Conservation (phyloP, 805 yeast species). For the Trichomonascus vanleenenianus region DNA sequence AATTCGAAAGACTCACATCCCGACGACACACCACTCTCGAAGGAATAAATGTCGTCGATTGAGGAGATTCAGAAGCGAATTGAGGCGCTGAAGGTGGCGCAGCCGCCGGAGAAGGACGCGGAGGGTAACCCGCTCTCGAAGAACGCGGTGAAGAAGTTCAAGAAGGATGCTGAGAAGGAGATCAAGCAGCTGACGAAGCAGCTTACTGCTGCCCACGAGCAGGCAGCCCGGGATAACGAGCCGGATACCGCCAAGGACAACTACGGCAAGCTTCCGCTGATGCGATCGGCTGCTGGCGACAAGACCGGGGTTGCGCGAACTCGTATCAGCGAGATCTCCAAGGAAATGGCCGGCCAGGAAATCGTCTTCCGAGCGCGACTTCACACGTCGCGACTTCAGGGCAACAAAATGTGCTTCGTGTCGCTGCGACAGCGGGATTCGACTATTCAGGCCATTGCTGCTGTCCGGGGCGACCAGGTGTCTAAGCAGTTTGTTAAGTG, state of each 20-base stretch:
- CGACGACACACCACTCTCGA: background rate
- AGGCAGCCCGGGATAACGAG: constrained; percentile 70
- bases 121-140: constrained; percentile 87
- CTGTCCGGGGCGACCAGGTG: constrained; percentile 58
- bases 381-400: constrained; percentile 90
- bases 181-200: constrained; percentile 90
- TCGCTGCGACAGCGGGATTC: constrained; percentile 86
- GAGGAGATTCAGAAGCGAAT: constrained; percentile 14
- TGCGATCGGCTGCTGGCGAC: constrained; percentile 51
- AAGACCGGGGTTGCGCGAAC: constrained; percentile 63
- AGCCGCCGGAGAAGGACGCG: constrained; percentile 34
- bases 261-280: constrained; percentile 85
- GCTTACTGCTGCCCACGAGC: constrained; percentile 76
- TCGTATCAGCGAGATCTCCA: constrained; percentile 43
- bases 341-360: constrained; percentile 61
- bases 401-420: constrained; percentile 87
- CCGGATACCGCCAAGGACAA: constrained; percentile 80
- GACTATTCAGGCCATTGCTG: constrained; percentile 76
- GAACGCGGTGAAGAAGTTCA: constrained; percentile 86
- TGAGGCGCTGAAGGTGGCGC: constrained; percentile 15
- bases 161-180: constrained; percentile 41
- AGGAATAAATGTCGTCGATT: background rate
- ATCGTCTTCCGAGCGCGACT: constrained; percentile 89
- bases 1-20: background rate
- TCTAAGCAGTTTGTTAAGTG: constrained; percentile 97